Evolutionary conservation across 441 rosid genomes (phyloP), one percentile per base, ranked within the genome.

Genomic region (Geranium incanum): DNA sequence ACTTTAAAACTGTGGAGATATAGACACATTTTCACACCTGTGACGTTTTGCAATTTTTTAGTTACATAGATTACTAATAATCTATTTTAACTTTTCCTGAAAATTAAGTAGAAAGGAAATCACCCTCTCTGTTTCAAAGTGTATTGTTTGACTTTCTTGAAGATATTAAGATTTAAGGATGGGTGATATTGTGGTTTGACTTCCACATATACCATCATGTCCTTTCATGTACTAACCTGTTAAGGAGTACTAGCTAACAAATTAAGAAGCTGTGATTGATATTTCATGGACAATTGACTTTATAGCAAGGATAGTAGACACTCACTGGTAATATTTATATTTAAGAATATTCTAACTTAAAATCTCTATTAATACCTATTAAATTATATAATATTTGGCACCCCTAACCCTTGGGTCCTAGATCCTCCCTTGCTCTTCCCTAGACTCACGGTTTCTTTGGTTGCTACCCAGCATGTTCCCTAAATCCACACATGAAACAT

Each of bases 401-500:
- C 62, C 62, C 16, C 19, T 55, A 55, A 55, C 62, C 62, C 16
- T 55, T 55, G 21, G 21, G 62, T 16, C 2, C 60, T 52, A 7
- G 21, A 55, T 55, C 62, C 21, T 7, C 62, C 21, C 8, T 55
- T 15, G 62, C 66, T 21, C 66, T 62, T 38, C 48, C 21, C 59
- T 72, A 66, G 72, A 67, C 72, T 76, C 74, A 67, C 66, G 77
- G 77, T 64, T 79, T 23, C 80, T 50, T 68, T 73, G 62, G 69
- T 77, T 82, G 70, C 74, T 70, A 70, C 69, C 75, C 95, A 96
- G 97, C 83, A 96, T 96, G 99, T 96, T 96, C 71, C 97, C 98
- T 11, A 96, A 90, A 83, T 96, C 99, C 37, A 96, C 99, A 9
- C 99, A 96, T 82, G 98, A 93, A 89, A 96, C 99, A 73, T 96